These are phyloP conservation scores for Lachnellula hyalina DNA, from an alignment of 2,329 filamentous ascomycete genomes.

Conservation along the genomic window DNA sequence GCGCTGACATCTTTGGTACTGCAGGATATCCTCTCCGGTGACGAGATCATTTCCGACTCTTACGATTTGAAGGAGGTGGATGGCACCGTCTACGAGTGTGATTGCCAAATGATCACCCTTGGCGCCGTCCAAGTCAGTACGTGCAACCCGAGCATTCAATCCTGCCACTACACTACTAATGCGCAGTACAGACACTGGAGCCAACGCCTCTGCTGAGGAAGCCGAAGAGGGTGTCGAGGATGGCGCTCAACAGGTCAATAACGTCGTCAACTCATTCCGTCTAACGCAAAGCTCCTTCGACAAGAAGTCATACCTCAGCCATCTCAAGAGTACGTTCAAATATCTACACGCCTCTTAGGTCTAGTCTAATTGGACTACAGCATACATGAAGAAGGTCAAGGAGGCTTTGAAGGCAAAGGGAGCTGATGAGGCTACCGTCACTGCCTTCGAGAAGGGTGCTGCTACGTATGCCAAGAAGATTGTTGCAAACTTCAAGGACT, in stretches of 20 bases:
- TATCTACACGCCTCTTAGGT: neutral
- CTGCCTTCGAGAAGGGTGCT: conserved; percentile 75
- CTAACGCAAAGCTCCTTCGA: conserved; percentile 72
- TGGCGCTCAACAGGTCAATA: conserved; percentile 69
- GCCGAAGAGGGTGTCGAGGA: conserved; percentile 73
- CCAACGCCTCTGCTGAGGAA: conserved; percentile 95
- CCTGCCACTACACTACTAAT: conserved; percentile 11
- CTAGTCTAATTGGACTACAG: conserved; percentile 38
- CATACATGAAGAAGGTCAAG: conserved; percentile 91
- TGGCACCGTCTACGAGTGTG: conserved; percentile 78
- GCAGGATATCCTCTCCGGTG: conserved; percentile 81
- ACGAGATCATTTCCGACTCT: conserved; percentile 97
- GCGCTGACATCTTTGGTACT: conserved; percentile 8
- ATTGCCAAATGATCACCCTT: conserved; percentile 85
- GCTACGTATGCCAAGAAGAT: conserved; percentile 71
- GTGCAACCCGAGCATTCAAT: conserved; percentile 11
- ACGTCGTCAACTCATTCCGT: conserved; percentile 90
- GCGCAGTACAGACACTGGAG: conserved; percentile 65
- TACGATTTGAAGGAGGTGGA: conserved; percentile 79
- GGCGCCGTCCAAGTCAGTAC: conserved; percentile 67
- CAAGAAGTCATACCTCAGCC: conserved; percentile 78
- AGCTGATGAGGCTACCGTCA: conserved; percentile 60
- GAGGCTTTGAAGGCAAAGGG: conserved; percentile 57
- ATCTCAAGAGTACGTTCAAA: conserved; percentile 71
- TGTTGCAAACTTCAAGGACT: conserved; percentile 85